Evolutionary conservation across 768 basidiomycete genomes (phyloP), one percentile per base, ranked within the genome.

Genomic region (Fomitopsis pulvina): DNA sequence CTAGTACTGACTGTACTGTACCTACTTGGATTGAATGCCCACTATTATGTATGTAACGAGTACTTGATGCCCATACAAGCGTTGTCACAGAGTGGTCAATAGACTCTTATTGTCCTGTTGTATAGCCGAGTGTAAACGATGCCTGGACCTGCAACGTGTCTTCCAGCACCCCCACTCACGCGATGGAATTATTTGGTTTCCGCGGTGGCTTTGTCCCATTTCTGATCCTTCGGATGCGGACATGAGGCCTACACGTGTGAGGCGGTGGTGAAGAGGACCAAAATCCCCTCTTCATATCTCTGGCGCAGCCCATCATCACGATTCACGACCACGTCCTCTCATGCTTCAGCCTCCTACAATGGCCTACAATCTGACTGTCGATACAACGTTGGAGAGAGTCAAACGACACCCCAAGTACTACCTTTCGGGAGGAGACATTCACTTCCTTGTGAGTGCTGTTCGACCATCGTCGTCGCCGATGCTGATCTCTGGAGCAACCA

Each of bases 351-450:
- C 24, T 10, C 14, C 24, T 48, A 51, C 37, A 25, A 47, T 27
- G 49, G 27, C 44, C 49, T 45, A 37, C 29, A 25, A 24, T 10
- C 20, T 25, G 20, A 26, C 8, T 48, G 52, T 51, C 37, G 39
- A 42, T 1, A 41, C 54, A 26, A 14, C 34, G 20, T 8, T 48
- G 24, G 47, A 48, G 48, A 61, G 63, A 1, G 53, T 68, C 30
- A 55, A 50, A 28, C 51, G 53, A 20, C 62, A 69, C 34, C 53
- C 60, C 0, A 60, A 71, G 0, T 85, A 78, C 51, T 84, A 80
- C 46, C 59, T 85, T 10, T 61, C 66, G 0, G 75, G 74, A 0
- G 84, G 76, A 0, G 81, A 83, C 55, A 54, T 83, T 0, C 70
- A 68, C 2, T 73, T 84, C 49, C 46, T 79, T 24, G 83, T 83